These are phyloP conservation scores for Piper betle DNA, from an alignment of 164 flowering plant genomes.

Conservation along the genomic window DNA sequence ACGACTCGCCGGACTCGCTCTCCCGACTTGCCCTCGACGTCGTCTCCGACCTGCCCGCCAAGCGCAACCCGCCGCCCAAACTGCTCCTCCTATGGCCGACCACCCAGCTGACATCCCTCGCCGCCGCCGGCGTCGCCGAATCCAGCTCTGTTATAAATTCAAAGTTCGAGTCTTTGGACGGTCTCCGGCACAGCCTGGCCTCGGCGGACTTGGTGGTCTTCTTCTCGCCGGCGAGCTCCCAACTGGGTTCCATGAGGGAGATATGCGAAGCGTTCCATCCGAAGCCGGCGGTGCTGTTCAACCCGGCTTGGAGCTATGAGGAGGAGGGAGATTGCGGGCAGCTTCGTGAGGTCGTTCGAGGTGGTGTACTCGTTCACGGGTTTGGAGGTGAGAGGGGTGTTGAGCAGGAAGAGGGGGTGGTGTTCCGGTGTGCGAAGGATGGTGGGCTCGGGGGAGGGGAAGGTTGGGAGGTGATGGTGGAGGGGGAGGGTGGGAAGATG, in stretches of 20 bases:
- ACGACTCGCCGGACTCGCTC: slow-evolving; percentile 53
- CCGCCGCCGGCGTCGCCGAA: slow-evolving; percentile 14
- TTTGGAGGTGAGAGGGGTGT: slow-evolving; percentile 58
- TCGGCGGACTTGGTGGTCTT: slow-evolving; percentile 56
- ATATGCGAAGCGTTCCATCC: slow-evolving; percentile 36
- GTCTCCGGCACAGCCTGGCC: slow-evolving; percentile 16
- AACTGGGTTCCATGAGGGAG: slow-evolving; percentile 25
- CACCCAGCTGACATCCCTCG: slow-evolving; percentile 22
- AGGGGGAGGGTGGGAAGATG: slow-evolving; percentile 56
- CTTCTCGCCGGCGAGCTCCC: slow-evolving; percentile 44
- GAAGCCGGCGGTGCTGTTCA: slow-evolving; percentile 64
- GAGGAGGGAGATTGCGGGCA: slow-evolving; percentile 48
- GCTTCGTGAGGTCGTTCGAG: slow-evolving; percentile 63
- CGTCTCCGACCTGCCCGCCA: slow-evolving; percentile 42
- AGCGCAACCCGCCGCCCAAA: slow-evolving; percentile 31
- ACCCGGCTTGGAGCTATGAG: slow-evolving; percentile 66
- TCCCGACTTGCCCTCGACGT: slow-evolving; percentile 41
- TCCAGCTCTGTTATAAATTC: slow-evolving; percentile 7
- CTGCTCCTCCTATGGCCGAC: slow-evolving; percentile 51
- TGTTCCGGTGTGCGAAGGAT: slow-evolving; percentile 52
- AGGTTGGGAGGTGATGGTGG: slow-evolving; percentile 58
- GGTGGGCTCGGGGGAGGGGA: slow-evolving; percentile 30
- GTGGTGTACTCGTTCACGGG: slow-evolving; percentile 82
- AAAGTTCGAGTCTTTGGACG: slow-evolving; percentile 14
- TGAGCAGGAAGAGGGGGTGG: slow-evolving; percentile 55